phyloP scores from a whole-genome alignment of 352 stramenopile genomes.

The Phytophthora litchii region DNA sequence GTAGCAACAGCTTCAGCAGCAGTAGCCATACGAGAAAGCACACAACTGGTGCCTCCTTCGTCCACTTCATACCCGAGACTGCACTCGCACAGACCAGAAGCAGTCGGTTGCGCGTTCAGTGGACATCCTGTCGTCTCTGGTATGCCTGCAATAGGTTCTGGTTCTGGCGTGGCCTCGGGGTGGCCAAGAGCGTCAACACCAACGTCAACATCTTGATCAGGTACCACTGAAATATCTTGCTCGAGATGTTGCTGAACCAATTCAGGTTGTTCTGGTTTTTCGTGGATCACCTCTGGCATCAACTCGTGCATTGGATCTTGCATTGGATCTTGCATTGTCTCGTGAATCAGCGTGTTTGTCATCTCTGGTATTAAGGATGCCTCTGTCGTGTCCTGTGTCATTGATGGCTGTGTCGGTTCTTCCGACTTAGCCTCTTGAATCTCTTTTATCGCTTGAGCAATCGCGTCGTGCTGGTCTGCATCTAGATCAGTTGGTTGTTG shows the following conservation, averaged over 20 bases:
- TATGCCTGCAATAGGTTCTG: slow-evolving; percentile 5
- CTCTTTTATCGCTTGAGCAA: neutral
- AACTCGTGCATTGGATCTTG: slow-evolving; percentile 8
- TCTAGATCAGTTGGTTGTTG: slow-evolving; percentile 3
- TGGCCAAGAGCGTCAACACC: neutral
- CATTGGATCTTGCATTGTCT: neutral
- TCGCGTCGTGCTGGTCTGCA: neutral
- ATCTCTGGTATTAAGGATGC: too few relatives aligned
- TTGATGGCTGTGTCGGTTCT: neutral
- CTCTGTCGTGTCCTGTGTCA: too few relatives aligned
- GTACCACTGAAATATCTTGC: neutral
- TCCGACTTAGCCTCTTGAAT: slow-evolving; percentile 2
- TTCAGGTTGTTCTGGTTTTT: neutral
- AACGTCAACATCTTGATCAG: slow-evolving; percentile 5
- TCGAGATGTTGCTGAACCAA: slow-evolving; percentile 1
- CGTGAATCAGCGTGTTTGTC: too few relatives aligned
- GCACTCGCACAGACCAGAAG: slow-evolving; percentile 52
- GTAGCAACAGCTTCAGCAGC: slow-evolving; percentile 16
- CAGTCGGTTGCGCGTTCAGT: slow-evolving; percentile 32
- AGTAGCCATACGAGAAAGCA: slow-evolving; percentile 30
- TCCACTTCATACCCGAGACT: slow-evolving; percentile 45
- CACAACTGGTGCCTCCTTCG: slow-evolving; percentile 31
- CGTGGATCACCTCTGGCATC: neutral
- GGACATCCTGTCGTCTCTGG: slow-evolving; percentile 33
- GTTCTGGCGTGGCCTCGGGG: neutral